Percentiles rank a stretch among this genome's conserved stretches.
These are phyloP conservation scores for Cucumis hystrix DNA, from an alignment of 306 rosid species.

Conservation along the genomic window DNA sequence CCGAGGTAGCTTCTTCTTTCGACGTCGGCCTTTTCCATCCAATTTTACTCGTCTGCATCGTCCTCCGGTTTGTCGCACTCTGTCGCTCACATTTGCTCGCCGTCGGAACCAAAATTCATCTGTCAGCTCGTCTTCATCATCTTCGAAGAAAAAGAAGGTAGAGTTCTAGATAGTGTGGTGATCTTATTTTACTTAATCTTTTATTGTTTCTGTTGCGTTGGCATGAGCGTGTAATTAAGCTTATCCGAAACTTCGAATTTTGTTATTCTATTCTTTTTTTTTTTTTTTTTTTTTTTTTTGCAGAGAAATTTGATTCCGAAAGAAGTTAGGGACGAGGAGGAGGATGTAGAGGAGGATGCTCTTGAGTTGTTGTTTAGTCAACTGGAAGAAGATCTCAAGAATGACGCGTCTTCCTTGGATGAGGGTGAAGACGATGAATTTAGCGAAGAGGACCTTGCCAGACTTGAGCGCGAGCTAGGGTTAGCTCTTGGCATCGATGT, in stretches of 20 bases:
- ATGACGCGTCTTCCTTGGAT: slow-evolving; percentile 36
- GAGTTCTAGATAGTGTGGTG: neutral
- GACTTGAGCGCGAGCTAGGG: slow-evolving; percentile 48
- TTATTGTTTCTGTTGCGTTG: neutral
- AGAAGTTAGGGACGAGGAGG: slow-evolving; percentile 11
- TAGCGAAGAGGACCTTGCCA: slow-evolving; percentile 49
- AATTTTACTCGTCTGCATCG: slow-evolving; percentile 19
- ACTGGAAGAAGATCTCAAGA: slow-evolving; percentile 78
- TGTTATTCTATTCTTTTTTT: neutral
- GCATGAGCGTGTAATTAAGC: neutral
- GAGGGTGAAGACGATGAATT: slow-evolving; percentile 29
- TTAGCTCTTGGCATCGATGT: slow-evolving; percentile 35
- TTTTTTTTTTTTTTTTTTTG: neutral
- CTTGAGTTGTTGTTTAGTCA: slow-evolving; percentile 62
- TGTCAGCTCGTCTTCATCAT: slow-evolving; percentile 20
- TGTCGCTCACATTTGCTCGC: slow-evolving; percentile 28
- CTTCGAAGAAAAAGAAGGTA: slow-evolving; percentile 51
- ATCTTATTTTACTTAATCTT: neutral
- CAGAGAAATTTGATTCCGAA: slow-evolving; percentile 25
- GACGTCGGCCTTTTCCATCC: neutral
- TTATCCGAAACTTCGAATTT: neutral
- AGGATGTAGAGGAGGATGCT: slow-evolving; percentile 43
- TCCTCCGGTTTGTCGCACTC: slow-evolving; percentile 23
- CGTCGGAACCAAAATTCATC: slow-evolving; percentile 17
- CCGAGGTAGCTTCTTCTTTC: slow-evolving; percentile 2